Base-by-base conservation (phyloP, 2,329 filamentous ascomycete species). In the Botrytis aclada region DNA sequence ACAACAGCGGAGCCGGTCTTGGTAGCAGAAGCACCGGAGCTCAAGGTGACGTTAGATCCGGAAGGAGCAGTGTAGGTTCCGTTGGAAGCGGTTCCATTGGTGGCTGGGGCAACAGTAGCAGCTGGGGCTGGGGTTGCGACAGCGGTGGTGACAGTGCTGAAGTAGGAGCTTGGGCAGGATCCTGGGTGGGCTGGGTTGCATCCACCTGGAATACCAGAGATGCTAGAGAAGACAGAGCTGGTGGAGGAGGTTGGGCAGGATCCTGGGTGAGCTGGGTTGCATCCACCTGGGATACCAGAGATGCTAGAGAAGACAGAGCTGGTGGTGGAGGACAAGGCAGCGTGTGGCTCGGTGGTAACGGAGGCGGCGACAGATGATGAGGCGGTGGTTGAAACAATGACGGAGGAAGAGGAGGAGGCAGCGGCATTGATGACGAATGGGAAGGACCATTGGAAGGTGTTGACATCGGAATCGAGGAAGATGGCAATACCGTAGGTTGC, bases 401-500 rank as follows among this genome's bases (percentile, higher is more conserved):
- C 29, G 74, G 39, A 72, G 37, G n/a, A 51, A 20, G 70, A 62
- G n/a, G 69, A 60, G 64, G 39, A 63, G 1, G 70, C 22, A 51
- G 69, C 70, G 20, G 74, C 75, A 14, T 71, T 63, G 69, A 81
- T 77, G 71, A 77, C 74, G 79, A 91, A 91, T 77, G 88, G 88
- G 83, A 86, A 86, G 72, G 87, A 89, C 85, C 86, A 90, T 85
- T 91, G 88, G 85, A 88, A 88, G 79, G 85, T 81, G 79, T 85
- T 80, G 18, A 67, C 75, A 34, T 82, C 71, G 12, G 51, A 82
- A 77, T 87, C 84, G 51, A 85, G 83, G 75, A 81, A 80, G 82
- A 91, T 83, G 82, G 84, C 83, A 80, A 91, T 83, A 76, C 89
- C 89, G 82, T 90, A 91, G 78, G 85, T 84, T 70, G 82, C 82